These are phyloP conservation scores for Dactylellina leptospora DNA, from an alignment of 2,329 filamentous ascomycete species.

Conservation along the genomic window DNA sequence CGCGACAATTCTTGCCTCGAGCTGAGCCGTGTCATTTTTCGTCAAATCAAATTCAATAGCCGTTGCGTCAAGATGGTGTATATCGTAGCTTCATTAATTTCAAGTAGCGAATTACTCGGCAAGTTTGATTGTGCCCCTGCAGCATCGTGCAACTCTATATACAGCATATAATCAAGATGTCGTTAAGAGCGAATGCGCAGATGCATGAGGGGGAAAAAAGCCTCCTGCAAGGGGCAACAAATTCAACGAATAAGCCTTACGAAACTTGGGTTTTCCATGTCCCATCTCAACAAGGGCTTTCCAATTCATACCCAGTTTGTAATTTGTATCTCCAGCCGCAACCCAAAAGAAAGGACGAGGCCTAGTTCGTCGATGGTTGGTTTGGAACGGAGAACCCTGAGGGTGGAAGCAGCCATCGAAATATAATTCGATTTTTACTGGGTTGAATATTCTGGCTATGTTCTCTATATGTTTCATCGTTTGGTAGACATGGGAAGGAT, in stretches of 20 bases:
- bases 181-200: constrained; percentile 5
- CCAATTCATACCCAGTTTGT: too few relatives aligned
- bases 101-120: constrained; percentile 15
- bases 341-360: not conserved
- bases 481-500: constrained; percentile 33
- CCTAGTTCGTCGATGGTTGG: not conserved
- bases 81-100: constrained; percentile 18
- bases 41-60: constrained; percentile 17
- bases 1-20: not conserved
- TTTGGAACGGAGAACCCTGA: constrained; percentile 21
- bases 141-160: not conserved
- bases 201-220: constrained; percentile 8
- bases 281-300: constrained; percentile 1
- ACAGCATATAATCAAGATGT: not conserved
- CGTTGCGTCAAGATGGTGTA: constrained; percentile 18
- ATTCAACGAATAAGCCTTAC: constrained; percentile 19
- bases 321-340: not conserved
- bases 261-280: constrained; percentile 14
- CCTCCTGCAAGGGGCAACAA: constrained; percentile 48
- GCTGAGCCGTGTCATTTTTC: constrained; percentile 21
- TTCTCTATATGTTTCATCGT: constrained; percentile 41
- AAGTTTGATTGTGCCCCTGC: constrained; percentile 28
- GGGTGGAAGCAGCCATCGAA: not conserved
- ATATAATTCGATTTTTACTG: not conserved
- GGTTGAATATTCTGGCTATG: constrained; percentile 37